Evolutionary conservation across 345 rosid genomes (phyloP).

Genomic region (Citrus sp.): DNA sequence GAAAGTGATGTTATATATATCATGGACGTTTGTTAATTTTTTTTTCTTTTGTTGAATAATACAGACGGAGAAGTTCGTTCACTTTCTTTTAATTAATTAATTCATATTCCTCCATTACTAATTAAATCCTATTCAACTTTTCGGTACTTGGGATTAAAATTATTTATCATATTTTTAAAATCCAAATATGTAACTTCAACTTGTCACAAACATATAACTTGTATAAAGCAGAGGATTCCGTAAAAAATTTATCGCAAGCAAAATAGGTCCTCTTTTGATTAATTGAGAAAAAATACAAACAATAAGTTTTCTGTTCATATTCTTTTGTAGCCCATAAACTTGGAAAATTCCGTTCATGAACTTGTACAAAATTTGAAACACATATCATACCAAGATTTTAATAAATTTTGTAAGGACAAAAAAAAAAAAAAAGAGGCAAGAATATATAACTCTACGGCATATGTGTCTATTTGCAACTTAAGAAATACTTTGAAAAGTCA

Average conservation of each 20-base stretch:
- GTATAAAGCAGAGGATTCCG: not conserved
- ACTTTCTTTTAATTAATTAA: not conserved
- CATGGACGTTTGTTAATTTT: not conserved
- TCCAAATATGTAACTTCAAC: not conserved
- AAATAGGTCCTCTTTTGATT: too few relatives aligned
- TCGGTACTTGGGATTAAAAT: not conserved
- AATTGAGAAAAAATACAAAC: not conserved
- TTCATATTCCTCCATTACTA: not conserved
- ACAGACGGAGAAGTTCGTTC: not conserved
- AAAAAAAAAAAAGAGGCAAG: not conserved
- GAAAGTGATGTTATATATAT: not conserved
- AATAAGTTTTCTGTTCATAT: not conserved
- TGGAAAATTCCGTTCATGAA: too few relatives aligned
- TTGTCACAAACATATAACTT: not conserved
- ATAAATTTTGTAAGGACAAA: not conserved
- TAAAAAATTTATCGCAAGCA: too few relatives aligned
- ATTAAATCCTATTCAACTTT: not conserved
- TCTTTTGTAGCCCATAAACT: not conserved
- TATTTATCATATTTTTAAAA: not conserved
- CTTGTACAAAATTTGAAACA: not conserved
- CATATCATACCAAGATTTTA: constrained; percentile 12
- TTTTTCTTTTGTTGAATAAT: not conserved
- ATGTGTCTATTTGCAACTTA: too few relatives aligned
- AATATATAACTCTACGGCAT: not conserved
- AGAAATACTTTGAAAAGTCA: too few relatives aligned